Conservation (phyloP, 2,329 filamentous ascomycete genomes). For the Scleromitrula shiraiana region DNA sequence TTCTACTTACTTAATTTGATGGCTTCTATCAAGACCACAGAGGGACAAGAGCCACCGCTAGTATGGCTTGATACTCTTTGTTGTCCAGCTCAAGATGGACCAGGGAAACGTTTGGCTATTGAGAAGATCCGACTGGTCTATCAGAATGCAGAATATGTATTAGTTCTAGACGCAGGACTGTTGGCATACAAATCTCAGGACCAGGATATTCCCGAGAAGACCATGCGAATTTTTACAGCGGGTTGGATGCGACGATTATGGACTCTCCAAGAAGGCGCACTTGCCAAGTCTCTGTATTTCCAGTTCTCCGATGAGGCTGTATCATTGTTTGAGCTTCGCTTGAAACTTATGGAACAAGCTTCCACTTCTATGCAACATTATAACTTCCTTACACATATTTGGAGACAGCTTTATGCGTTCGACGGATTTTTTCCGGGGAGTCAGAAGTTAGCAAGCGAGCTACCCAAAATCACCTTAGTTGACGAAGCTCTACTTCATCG, state of each 20-base stretch:
- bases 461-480: conserved; percentile 8
- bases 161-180: conserved; percentile 31
- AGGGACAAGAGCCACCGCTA: conserved; percentile 7
- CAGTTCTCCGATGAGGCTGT: conserved; percentile 27
- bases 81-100: conserved; percentile 24
- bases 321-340: neutral
- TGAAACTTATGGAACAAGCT: neutral
- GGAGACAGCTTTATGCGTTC: neutral
- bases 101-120: conserved; percentile 18
- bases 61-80: conserved; percentile 33
- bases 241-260: conserved; percentile 35
- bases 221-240: conserved; percentile 25
- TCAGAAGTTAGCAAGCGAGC: neutral
- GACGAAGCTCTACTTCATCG: conserved; percentile 25
- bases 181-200: conserved; percentile 12
- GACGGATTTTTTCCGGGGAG: neutral
- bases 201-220: conserved; percentile 21
- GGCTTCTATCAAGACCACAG: neutral
- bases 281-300: conserved; percentile 29
- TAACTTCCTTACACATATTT: neutral
- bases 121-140: conserved; percentile 31
- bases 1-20: conserved; percentile 7
- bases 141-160: conserved; percentile 19
- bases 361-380: neutral
- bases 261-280: conserved; percentile 35